Evolutionary conservation across 345 rosid genomes (phyloP).

Genomic region (Xanthoceras sorbifolium): DNA sequence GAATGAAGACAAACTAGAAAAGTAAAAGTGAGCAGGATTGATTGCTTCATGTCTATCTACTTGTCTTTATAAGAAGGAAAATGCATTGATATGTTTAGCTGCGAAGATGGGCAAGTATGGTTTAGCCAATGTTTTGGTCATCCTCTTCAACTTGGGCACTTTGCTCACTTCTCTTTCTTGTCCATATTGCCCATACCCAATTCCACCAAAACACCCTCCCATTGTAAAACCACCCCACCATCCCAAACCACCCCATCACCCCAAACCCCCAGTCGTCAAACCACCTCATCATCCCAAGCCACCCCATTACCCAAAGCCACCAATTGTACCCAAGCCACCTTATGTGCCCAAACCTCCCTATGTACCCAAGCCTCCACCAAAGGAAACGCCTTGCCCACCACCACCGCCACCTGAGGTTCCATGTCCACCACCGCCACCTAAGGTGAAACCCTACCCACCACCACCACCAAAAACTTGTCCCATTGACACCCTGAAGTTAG

Average conservation of each 20-base stretch:
- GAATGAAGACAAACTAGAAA: background rate
- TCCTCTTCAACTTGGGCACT: slow-evolving; percentile 32
- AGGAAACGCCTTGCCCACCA: slow-evolving; percentile 26
- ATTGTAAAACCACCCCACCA: slow-evolving; percentile 21
- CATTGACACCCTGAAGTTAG: slow-evolving; percentile 69
- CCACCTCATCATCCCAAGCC: slow-evolving; percentile 40
- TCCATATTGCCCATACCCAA: slow-evolving; percentile 45
- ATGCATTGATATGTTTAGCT: background rate
- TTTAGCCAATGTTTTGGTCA: slow-evolving; percentile 9
- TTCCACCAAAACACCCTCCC: slow-evolving; percentile 44
- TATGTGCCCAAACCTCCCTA: slow-evolving; percentile 26
- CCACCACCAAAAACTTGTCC: slow-evolving; percentile 70
- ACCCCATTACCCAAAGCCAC: slow-evolving; percentile 33
- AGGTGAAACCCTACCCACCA: slow-evolving; percentile 46
- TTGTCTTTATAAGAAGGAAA: background rate
- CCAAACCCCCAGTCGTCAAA: background rate
- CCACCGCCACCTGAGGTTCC: slow-evolving; percentile 35
- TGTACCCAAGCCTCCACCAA: slow-evolving; percentile 29
- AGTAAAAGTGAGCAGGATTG: background rate
- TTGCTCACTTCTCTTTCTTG: slow-evolving; percentile 42
- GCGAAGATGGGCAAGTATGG: background rate
- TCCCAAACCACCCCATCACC: slow-evolving; percentile 5
- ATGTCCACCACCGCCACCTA: slow-evolving; percentile 42
- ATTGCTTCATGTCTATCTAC: background rate
- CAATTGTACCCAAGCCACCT: slow-evolving; percentile 25